Evolutionary conservation across 2,329 filamentous ascomycete species (phyloP), one percentile per base, ranked within the genome.

Genomic region (Arthrobotrys megalospora): DNA sequence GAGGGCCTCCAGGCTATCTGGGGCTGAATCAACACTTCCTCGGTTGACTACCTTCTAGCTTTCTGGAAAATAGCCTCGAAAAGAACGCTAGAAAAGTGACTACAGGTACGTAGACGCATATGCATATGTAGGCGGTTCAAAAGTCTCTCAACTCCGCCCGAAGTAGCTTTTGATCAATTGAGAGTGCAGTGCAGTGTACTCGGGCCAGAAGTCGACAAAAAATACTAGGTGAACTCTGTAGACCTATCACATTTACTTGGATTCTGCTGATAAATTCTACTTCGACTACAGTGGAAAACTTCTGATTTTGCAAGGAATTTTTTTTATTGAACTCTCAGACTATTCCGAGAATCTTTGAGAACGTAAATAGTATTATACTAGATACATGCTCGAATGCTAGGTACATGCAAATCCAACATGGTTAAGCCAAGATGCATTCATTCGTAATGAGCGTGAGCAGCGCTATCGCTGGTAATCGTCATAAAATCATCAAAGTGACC

Each of bases 371-470:
- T 50, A 32, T 10, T 64, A 52, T 45, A 50, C 50, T 68, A 75
- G 38, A 32, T 68, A 75, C 62, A 75, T 52, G 53, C 62, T 67
- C 43, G 19, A 68, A 68, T 73, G 53, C 52, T 63, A 75, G 63
- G 48, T 75, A 68, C 62, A 75, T 75, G 63, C 43, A 43, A 53
- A 53, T 53, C 58, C 32, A 53, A 68, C 8, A 53, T 43, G 28
- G 66, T 52, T 55, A 58, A 36, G 32, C 43, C 34, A 64, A 63
- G 48, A 66, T 62, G 48, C 62, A 60, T 72, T 58, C 60, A 58
- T 67, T 68, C 70, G 36, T 62, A 75, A 68, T 28, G 70, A 75
- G 70, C 43, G 70, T 75, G 45, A 43, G 43, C 24, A 28, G 24
- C 24, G 24, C 24, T 28, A 28, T 19, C 19, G 45, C 41, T 50